Percentiles rank a stretch among this genome's conserved stretches.
phyloP scores from a whole-genome alignment of 1,139 yeast genomes.

The Scheffersomyces cryptocercus region DNA sequence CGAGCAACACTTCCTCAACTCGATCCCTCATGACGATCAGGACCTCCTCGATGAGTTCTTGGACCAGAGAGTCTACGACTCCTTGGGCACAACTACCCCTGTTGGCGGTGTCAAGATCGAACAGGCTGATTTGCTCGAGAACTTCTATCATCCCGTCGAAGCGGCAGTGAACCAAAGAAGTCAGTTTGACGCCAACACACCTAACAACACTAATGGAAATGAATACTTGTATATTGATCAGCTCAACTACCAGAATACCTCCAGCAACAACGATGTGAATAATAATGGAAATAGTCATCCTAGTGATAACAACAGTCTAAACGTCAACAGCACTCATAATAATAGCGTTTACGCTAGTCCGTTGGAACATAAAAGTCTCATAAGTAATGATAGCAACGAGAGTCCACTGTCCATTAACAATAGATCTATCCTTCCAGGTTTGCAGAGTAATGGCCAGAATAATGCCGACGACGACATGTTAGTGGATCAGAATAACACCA shows the following conservation, averaged over 20 bases:
- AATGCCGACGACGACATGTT: constrained; percentile 1
- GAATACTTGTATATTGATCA: constrained; percentile 26
- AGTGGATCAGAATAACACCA: no score
- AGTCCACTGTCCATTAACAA: constrained; percentile 2
- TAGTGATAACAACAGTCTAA: background rate
- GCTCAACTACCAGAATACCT: constrained; percentile 10
- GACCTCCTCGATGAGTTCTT: constrained; percentile 57
- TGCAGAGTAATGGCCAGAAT: no score
- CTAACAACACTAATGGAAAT: constrained; percentile 5
- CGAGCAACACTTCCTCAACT: constrained; percentile 15
- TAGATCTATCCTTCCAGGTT: no score
- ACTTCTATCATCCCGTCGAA: constrained; percentile 9
- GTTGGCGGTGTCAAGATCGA: constrained; percentile 15
- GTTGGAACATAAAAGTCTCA: constrained; percentile 5
- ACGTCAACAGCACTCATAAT: constrained; percentile 4
- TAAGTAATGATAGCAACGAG: constrained; percentile 1
- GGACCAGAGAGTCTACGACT: constrained; percentile 56
- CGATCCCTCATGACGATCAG: constrained; percentile 29
- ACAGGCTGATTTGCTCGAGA: constrained; percentile 15
- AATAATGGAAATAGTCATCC: background rate
- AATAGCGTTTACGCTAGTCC: constrained; percentile 18
- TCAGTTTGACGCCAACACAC: background rate
- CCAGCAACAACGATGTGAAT: background rate
- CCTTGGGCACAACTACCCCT: constrained; percentile 30
- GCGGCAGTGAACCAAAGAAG: background rate